Percentiles rank a stretch among this genome's conserved stretches.
These are phyloP conservation scores for Coniochaeta pulveracea DNA, from an alignment of 2,329 filamentous ascomycete species.

Conservation along the genomic window DNA sequence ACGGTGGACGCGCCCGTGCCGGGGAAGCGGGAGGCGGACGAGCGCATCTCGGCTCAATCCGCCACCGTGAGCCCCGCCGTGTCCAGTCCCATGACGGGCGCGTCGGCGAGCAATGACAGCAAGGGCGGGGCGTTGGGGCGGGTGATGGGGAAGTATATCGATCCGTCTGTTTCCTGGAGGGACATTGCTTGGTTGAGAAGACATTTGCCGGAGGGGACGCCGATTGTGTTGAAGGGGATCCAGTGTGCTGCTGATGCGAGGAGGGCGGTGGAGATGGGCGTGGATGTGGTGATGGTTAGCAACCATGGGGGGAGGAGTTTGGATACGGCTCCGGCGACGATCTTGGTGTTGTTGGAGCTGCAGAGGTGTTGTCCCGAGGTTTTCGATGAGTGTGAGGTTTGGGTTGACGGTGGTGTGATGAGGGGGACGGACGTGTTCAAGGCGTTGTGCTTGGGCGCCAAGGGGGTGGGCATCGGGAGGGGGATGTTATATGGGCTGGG, in stretches of 20 bases:
- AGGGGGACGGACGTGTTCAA: constrained; percentile 58
- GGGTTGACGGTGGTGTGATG: constrained; percentile 54
- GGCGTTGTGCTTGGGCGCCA: constrained; percentile 53
- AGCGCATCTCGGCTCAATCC: constrained; percentile 25
- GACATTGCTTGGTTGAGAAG: constrained; percentile 55
- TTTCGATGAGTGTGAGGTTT: constrained; percentile 48
- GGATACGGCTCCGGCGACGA: constrained; percentile 38
- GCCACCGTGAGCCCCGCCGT: constrained; percentile 34
- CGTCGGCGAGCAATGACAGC: constrained; percentile 36
- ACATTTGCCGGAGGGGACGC: constrained; percentile 36
- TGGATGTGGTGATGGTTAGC: constrained; percentile 56
- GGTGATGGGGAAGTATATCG: constrained; percentile 45
- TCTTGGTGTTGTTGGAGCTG: constrained; percentile 51
- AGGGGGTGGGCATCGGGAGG: constrained; percentile 50
- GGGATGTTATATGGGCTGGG: constrained; percentile 48
- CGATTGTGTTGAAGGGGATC: constrained; percentile 59
- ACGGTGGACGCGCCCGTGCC: constrained; percentile 47
- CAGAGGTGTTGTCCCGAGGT: constrained; percentile 49
- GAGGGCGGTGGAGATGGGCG: constrained; percentile 45
- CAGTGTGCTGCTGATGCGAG: constrained; percentile 54
- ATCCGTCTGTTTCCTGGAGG: constrained; percentile 47
- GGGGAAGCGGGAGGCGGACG: constrained; percentile 38
- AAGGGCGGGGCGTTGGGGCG: constrained; percentile 44
- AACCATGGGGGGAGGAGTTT: constrained; percentile 57
- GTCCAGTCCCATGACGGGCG: constrained; percentile 34